Evolutionary conservation across 2,329 filamentous ascomycete genomes (phyloP).

Genomic region (Phialophora expanda): DNA sequence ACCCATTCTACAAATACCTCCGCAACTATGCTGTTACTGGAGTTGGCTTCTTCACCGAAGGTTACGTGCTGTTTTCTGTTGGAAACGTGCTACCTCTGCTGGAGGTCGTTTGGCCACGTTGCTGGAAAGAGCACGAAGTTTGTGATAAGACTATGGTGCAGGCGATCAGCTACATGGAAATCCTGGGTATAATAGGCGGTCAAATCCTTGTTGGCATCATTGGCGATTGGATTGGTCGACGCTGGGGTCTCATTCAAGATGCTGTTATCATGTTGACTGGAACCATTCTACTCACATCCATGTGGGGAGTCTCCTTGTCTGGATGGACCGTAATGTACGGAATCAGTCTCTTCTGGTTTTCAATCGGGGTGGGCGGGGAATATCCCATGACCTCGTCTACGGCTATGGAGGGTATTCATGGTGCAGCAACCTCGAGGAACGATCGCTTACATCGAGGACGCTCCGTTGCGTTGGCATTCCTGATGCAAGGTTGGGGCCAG

Average conservation of each 20-base stretch:
- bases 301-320: constrained; percentile 83
- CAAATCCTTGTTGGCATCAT: constrained; percentile 85
- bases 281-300: constrained; percentile 85
- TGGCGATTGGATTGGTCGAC: constrained; percentile 80
- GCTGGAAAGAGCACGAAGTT: constrained; percentile 71
- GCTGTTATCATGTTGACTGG: constrained; percentile 92
- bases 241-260: constrained; percentile 95
- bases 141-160: constrained; percentile 82
- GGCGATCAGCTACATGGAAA: constrained; percentile 87
- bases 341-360: constrained; percentile 91
- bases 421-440: constrained; percentile 82
- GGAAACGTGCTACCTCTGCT: constrained; percentile 88
- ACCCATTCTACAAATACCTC: background rate
- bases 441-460: constrained; percentile 94
- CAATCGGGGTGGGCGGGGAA: constrained; percentile 59
- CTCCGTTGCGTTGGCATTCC: constrained; percentile 91
- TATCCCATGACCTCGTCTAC: constrained; percentile 98
- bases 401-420: constrained; percentile 87
- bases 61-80: constrained; percentile 91
- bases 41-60: background rate
- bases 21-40: background rate
- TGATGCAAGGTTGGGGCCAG: constrained; percentile 99
- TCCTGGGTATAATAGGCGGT: constrained; percentile 90
- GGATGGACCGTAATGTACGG: constrained; percentile 97
- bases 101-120: constrained; percentile 71